Conservation (phyloP, 176 grass and related monocot species). For the Bonia amplexicaulis region DNA sequence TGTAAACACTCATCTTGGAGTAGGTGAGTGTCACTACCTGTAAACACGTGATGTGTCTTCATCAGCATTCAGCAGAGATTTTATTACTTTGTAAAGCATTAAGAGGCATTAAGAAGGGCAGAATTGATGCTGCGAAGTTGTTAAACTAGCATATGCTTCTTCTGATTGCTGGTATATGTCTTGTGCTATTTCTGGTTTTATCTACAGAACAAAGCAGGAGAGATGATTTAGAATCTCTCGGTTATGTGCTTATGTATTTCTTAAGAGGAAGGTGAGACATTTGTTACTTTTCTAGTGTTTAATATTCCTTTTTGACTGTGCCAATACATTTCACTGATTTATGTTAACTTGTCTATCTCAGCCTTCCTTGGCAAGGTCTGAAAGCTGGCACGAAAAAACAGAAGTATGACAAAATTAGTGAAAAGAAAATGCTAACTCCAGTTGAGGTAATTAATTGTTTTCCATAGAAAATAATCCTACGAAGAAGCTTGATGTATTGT, state of each 20-base stretch:
- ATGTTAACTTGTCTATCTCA: constrained; percentile 37
- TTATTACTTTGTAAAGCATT: not conserved
- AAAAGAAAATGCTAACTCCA: constrained; percentile 94
- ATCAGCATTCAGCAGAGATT: not conserved
- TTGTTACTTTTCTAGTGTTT: constrained; percentile 24
- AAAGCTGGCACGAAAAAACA: constrained; percentile 91
- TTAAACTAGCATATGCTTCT: not conserved
- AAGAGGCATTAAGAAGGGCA: not conserved
- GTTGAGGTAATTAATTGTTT: constrained; percentile 57
- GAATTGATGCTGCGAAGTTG: not conserved
- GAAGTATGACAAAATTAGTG: constrained; percentile 92
- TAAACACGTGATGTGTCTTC: not conserved
- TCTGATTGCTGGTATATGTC: constrained; percentile 12
- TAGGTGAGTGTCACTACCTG: constrained; percentile 37
- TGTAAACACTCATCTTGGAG: constrained; percentile 71
- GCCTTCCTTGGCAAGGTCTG: constrained; percentile 86
- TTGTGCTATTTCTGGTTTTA: not conserved
- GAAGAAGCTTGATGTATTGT: constrained; percentile 1
- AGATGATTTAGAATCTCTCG: constrained; percentile 87
- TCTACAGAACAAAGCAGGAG: constrained; percentile 85
- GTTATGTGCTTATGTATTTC: constrained; percentile 89
- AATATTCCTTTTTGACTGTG: constrained; percentile 1
- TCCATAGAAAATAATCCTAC: not conserved
- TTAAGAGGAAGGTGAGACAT: constrained; percentile 76
- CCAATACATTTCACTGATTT: constrained; percentile 21